Conservation (phyloP, 768 basidiomycete species). For the Guyanaporus albipodus region DNA sequence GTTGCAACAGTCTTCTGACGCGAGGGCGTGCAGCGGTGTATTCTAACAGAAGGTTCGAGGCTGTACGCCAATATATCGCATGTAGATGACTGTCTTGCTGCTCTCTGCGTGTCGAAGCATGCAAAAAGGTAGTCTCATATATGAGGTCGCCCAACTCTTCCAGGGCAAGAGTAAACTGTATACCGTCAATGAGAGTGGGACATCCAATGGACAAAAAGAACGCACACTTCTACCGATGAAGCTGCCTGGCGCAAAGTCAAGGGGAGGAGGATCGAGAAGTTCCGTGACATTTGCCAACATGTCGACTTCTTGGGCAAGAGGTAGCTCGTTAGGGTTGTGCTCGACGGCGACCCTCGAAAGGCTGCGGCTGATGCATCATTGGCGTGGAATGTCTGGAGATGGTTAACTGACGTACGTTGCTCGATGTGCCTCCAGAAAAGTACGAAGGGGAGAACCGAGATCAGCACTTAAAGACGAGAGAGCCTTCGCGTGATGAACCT, state of each 20-base stretch:
- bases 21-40: conserved; percentile 29
- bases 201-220: not conserved
- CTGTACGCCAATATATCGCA: conserved; percentile 28
- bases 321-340: not conserved
- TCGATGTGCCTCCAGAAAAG: conserved; percentile 21
- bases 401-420: conserved; percentile 12
- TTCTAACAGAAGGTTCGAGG: conserved; percentile 31
- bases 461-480: conserved; percentile 19
- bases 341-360: conserved; percentile 4
- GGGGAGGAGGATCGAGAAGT: conserved; percentile 14
- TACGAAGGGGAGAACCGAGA: conserved; percentile 19
- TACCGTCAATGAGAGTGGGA: not conserved
- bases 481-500: conserved; percentile 27
- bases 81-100: conserved; percentile 14
- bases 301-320: conserved; percentile 4
- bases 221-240: conserved; percentile 31
- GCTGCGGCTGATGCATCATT: conserved; percentile 4
- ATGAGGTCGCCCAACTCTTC: conserved; percentile 26
- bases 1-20: conserved; percentile 11
- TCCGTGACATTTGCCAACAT: conserved; percentile 21
- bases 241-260: conserved; percentile 24
- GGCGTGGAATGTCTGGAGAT: not conserved
- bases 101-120: not conserved
- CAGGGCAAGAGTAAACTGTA: conserved; percentile 27
- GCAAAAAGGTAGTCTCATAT: conserved; percentile 1